phyloP scores from a whole-genome alignment of 345 rosid species.

The Citrus unshiu region DNA sequence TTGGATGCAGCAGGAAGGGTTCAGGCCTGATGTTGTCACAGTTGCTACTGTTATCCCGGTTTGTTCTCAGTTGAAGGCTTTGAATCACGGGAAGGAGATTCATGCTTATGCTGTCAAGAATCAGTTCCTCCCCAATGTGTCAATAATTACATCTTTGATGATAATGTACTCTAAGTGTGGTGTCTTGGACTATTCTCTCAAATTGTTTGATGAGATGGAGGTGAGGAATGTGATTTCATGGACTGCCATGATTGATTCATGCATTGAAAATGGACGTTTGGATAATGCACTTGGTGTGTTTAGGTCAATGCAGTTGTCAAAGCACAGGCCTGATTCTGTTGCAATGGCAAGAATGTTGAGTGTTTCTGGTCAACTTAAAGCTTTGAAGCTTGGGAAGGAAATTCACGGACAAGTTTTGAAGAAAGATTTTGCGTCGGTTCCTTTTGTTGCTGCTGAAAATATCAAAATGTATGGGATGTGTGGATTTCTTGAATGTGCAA shows the following conservation, averaged over 20 bases:
- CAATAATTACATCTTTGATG: slow-evolving; percentile 66
- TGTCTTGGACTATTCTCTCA: slow-evolving; percentile 45
- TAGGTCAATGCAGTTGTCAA: slow-evolving; percentile 63
- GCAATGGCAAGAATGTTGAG: slow-evolving; percentile 59
- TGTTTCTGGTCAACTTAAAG: slow-evolving; percentile 49
- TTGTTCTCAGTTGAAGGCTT: slow-evolving; percentile 58
- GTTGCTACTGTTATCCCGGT: slow-evolving; percentile 77
- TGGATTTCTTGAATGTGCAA: slow-evolving; percentile 46
- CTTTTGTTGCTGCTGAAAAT: slow-evolving; percentile 60
- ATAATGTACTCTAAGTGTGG: slow-evolving; percentile 81
- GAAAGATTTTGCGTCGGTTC: slow-evolving; percentile 51
- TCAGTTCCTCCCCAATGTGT: slow-evolving; percentile 67
- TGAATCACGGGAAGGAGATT: slow-evolving; percentile 76
- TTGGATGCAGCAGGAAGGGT: slow-evolving; percentile 98
- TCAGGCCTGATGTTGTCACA: slow-evolving; percentile 69
- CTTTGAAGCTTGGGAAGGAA: slow-evolving; percentile 70
- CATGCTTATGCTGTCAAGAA: slow-evolving; percentile 80
- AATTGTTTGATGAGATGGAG: slow-evolving; percentile 52
- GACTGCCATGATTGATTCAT: slow-evolving; percentile 75
- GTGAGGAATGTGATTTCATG: slow-evolving; percentile 59
- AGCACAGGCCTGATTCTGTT: slow-evolving; percentile 71
- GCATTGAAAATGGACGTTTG: slow-evolving; percentile 34
- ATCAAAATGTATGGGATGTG: slow-evolving; percentile 73
- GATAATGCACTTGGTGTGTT: slow-evolving; percentile 43
- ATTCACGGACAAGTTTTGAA: slow-evolving; percentile 66